These are phyloP conservation scores for Phytophthora ohioensis DNA, from an alignment of 352 stramenopile species.

Conservation along the genomic window DNA sequence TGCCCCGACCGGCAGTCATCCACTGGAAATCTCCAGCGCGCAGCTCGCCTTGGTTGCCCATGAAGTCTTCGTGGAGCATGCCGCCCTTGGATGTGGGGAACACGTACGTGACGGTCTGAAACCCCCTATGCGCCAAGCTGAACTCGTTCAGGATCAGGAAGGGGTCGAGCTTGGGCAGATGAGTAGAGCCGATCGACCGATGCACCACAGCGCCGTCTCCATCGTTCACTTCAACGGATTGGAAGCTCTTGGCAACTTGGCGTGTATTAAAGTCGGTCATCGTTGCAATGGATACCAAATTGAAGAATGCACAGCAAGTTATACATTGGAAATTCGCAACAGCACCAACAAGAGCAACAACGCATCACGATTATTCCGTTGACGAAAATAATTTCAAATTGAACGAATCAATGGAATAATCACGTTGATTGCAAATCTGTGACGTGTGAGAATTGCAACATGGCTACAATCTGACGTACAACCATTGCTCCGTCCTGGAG, in stretches of 20 bases:
- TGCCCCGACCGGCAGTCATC: conserved; percentile 53
- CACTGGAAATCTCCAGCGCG: conserved; percentile 54
- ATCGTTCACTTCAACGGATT: conserved; percentile 52
- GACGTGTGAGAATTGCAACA: conserved; percentile 21
- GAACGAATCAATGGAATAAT: neutral
- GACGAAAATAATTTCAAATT: neutral
- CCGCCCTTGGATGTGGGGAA: conserved; percentile 68
- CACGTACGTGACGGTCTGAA: conserved; percentile 92
- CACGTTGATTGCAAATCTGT: neutral
- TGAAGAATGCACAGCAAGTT: conserved; percentile 8
- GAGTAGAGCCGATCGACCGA: conserved; percentile 49
- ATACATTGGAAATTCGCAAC: too few relatives aligned
- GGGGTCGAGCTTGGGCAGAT: conserved; percentile 48
- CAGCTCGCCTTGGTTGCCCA: conserved; percentile 53
- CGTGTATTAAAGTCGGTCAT: conserved; percentile 33
- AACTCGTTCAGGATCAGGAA: conserved; percentile 62
- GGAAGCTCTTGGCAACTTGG: conserved; percentile 52
- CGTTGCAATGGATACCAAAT: neutral
- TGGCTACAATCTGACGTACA: conserved; percentile 44
- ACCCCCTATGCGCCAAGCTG: conserved; percentile 78
- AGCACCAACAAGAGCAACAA: too few relatives aligned
- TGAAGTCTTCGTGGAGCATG: conserved; percentile 88
- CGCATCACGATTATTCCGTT: neutral
- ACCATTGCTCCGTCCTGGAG: conserved; percentile 25
- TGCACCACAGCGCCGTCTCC: conserved; percentile 54